Evolutionary conservation across 805 yeast species (phyloP).

Genomic region (Starmerella kuoi): DNA sequence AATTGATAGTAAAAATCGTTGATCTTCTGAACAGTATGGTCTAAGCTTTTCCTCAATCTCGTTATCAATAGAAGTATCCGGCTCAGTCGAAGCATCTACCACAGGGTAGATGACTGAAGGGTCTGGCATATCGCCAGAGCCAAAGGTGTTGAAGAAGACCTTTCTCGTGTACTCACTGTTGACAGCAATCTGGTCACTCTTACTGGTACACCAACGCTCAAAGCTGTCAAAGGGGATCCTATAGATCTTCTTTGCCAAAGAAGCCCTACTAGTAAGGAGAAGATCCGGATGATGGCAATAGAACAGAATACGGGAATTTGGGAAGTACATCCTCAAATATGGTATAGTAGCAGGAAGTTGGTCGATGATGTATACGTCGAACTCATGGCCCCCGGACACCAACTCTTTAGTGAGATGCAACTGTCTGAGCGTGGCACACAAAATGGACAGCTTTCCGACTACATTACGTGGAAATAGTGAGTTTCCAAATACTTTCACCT

Average conservation of each 20-base stretch:
- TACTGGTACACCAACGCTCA: constrained; percentile 68
- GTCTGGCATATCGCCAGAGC: constrained; percentile 19
- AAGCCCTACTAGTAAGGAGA: constrained; percentile 48
- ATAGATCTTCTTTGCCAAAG: constrained; percentile 48
- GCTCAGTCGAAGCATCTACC: constrained; percentile 38
- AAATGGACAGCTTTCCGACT: constrained; percentile 55
- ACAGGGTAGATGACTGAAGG: constrained; percentile 67
- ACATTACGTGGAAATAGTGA: constrained; percentile 58
- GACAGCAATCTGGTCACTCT: constrained; percentile 71
- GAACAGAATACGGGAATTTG: constrained; percentile 47
- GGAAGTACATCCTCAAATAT: constrained; percentile 34
- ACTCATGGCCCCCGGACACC: constrained; percentile 32
- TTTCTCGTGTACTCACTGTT: constrained; percentile 73
- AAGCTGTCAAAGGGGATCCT: constrained; percentile 71
- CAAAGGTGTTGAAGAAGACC: constrained; percentile 56
- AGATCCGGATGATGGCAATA: constrained; percentile 97
- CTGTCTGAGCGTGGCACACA: constrained; percentile 78
- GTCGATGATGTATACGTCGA: constrained; percentile 73
- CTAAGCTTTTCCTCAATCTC: background rate
- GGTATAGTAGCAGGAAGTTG: constrained; percentile 82
- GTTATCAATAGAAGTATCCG: constrained; percentile 16
- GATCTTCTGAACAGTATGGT: constrained; percentile 2
- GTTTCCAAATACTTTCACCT: constrained; percentile 71
- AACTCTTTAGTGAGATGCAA: constrained; percentile 46
- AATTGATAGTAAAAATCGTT: constrained; percentile 46